Percentiles rank a stretch among this genome's conserved stretches.
Conservation (phyloP, 2,329 filamentous ascomycete genomes). For the Cryphonectria nitschkei region DNA sequence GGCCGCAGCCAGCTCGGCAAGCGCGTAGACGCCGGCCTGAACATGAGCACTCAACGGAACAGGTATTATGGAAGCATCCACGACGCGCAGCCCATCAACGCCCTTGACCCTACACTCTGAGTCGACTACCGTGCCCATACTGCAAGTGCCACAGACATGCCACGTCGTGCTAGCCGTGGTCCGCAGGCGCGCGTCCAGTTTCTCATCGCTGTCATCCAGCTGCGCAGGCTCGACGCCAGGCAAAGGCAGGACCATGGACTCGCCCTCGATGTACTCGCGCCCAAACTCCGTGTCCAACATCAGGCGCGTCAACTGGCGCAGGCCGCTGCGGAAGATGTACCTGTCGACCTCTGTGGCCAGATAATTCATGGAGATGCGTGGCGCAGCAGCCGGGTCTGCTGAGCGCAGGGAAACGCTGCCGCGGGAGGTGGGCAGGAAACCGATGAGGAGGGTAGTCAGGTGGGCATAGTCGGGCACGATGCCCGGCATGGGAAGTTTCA, state of each 20-base stretch:
- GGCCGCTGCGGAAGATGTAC: conserved; percentile 36
- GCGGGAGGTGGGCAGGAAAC: conserved; percentile 35
- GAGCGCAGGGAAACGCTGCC: conserved; percentile 35
- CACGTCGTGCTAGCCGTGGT: conserved; percentile 32
- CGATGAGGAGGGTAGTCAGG: conserved; percentile 32
- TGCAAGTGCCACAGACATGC: conserved; percentile 37
- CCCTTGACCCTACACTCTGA: conserved; percentile 43
- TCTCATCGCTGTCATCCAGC: conserved; percentile 33
- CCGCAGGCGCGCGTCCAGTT: conserved; percentile 36
- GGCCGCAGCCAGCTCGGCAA: conserved; percentile 17
- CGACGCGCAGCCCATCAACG: conserved; percentile 42
- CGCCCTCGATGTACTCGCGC: conserved; percentile 36
- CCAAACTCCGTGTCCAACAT: conserved; percentile 32
- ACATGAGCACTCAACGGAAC: conserved; percentile 22
- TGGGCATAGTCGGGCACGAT: conserved; percentile 31
- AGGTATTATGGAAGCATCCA: conserved; percentile 45
- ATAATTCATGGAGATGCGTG: conserved; percentile 37
- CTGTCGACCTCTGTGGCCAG: conserved; percentile 37
- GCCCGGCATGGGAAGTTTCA: conserved; percentile 23
- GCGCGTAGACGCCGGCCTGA: conserved; percentile 19
- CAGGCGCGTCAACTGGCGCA: conserved; percentile 34
- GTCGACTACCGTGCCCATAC: conserved; percentile 41
- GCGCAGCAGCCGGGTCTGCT: conserved; percentile 29
- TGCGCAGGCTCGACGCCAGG: conserved; percentile 32
- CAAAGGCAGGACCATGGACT: conserved; percentile 29